A percentile compares a stretch with the other conserved stretches of the same genome.
These are phyloP conservation scores for Grigorovia humatica DNA, from an alignment of 805 yeast species.

Conservation along the genomic window DNA sequence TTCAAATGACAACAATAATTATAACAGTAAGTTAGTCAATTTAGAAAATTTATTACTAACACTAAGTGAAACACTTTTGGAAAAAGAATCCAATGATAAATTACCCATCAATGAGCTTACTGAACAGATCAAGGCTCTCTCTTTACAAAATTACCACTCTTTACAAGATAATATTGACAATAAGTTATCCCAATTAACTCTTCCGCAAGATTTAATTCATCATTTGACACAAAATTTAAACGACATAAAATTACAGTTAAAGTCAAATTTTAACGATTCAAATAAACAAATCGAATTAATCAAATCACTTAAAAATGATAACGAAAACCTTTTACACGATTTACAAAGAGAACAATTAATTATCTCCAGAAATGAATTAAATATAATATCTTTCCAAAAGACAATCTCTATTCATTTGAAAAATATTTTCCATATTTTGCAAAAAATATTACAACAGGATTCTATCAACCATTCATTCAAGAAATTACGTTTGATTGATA, in stretches of 20 bases:
- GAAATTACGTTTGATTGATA: slow-evolving; percentile 35
- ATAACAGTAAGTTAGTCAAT: not conserved
- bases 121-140: not conserved
- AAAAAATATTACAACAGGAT: slow-evolving; percentile 45
- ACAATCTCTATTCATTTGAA: slow-evolving; percentile 38
- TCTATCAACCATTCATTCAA: slow-evolving; percentile 51
- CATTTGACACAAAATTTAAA: not conserved
- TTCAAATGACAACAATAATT: not conserved
- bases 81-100: not conserved
- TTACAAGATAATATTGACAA: not conserved
- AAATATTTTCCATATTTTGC: slow-evolving; percentile 40
- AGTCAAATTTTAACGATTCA: slow-evolving; percentile 15
- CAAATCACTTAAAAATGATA: not conserved
- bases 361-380: not conserved
- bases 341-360: not conserved
- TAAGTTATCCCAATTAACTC: not conserved
- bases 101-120: not conserved
- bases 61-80: not conserved
- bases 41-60: not conserved
- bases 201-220: not conserved
- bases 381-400: slow-evolving; percentile 10
- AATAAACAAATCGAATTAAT: slow-evolving; percentile 2
- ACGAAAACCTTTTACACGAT: not conserved
- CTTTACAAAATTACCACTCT: not conserved
- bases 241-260: slow-evolving; percentile 3